Conservation (phyloP, 2,329 filamentous ascomycete genomes). For the Dactylonectria estremocensis region DNA sequence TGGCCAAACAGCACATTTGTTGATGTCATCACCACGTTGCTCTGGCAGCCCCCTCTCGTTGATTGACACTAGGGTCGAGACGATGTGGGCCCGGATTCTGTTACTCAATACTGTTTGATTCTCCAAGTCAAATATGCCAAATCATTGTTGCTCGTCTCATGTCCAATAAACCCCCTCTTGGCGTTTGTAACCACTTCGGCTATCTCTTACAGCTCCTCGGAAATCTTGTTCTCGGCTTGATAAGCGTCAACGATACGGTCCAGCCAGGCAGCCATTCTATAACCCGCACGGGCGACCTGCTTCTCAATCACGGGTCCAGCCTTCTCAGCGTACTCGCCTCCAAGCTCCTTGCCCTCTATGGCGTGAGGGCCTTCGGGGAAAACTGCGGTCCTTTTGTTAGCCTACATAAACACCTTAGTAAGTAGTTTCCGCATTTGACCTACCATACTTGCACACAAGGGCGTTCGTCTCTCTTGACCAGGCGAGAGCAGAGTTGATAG, state of each 20-base stretch:
- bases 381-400: slow-evolving; percentile 59
- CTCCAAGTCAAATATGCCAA: slow-evolving; percentile 10
- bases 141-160: slow-evolving; percentile 2
- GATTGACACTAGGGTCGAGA: slow-evolving; percentile 19
- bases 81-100: slow-evolving; percentile 1
- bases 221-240: slow-evolving; percentile 39
- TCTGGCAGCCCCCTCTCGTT: not conserved
- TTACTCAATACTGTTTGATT: slow-evolving; percentile 7
- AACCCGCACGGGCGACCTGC: slow-evolving; percentile 78
- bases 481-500: slow-evolving; percentile 68
- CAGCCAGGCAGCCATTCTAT: slow-evolving; percentile 77
- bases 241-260: slow-evolving; percentile 70
- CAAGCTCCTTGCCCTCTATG: slow-evolving; percentile 73
- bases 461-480: slow-evolving; percentile 78
- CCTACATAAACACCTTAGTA: slow-evolving; percentile 7
- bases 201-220: slow-evolving; percentile 50
- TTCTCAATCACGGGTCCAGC: slow-evolving; percentile 76
- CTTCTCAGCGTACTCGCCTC: slow-evolving; percentile 74
- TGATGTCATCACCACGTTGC: slow-evolving; percentile 12
- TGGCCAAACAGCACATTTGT: not conserved
- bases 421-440: slow-evolving; percentile 44
- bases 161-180: slow-evolving; percentile 4
- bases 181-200: not conserved
- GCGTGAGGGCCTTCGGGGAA: slow-evolving; percentile 73
- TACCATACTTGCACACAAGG: slow-evolving; percentile 74